Base-by-base conservation (phyloP, 345 rosid species). In the Reutealis trisperma region DNA sequence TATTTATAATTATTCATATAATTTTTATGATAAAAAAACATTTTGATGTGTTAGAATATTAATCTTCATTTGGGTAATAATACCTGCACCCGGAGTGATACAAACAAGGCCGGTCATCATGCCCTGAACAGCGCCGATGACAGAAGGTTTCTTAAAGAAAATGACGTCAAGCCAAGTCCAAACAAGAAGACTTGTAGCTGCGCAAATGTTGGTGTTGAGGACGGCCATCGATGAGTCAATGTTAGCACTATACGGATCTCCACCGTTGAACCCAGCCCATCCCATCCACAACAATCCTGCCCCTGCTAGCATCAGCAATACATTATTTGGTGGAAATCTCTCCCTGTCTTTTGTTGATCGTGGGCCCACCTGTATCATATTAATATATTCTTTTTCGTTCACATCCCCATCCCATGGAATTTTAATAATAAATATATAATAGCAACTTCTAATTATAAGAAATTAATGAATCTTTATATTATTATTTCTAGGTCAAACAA, bases 141-240 rank as follows among this genome's bases (percentile, higher is more conserved):
- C 90, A 21, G 88, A 87, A 64, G 90, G 90, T 78, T 87, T 85
- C 37, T 85, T 61, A 77, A 87, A 87, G 82, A 83, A 85, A 21
- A 85, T 77, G 75, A 87, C 90, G 51, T 87, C 90, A n/a, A 87
- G 90, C 79, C 86, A 87, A 16, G 90, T 87, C 90, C 90, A 87
- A 5, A 85, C 85, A 30, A 87, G 86, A 8, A 87, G 84, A 42
- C 90, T 87, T 1, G 90, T 87, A 4, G 90, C 90, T 8, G 88
- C 90, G 58, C 90, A 87, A 0, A 87, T 83, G 80, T 87, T 85
- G 16, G 90, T 87, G 77, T 87, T 87, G 3, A 87, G 85, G 63
- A 87, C 90, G 14, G 90, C 88, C 79, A 87, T 61, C 11, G 88
- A 87, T 13, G 90, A 85, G 74, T 83, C 88, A 0, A 79, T 42